Conservation (phyloP, 1,284 basidiomycete species). For the Tylopilus sp. region DNA sequence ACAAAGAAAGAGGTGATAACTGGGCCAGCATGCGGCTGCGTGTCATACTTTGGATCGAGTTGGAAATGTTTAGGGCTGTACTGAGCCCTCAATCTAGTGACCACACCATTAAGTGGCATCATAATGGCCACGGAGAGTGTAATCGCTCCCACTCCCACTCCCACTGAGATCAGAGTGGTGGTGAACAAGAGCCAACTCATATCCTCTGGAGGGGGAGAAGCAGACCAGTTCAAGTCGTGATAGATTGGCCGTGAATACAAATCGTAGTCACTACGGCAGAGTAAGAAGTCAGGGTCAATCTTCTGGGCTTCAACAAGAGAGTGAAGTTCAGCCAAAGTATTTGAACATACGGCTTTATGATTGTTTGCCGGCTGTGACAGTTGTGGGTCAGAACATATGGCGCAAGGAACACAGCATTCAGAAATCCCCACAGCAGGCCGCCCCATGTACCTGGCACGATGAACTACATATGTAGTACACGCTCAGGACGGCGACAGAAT, state of each 20-base stretch:
- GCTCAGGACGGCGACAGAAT: too few species aligned
- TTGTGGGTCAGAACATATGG: too few species aligned
- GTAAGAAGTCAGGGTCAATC: neutral
- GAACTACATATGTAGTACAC: too few species aligned
- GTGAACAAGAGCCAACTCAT: slow-evolving; percentile 31
- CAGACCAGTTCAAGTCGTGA: neutral
- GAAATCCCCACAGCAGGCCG: too few species aligned
- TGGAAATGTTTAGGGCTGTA: slow-evolving; percentile 88
- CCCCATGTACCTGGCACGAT: too few species aligned
- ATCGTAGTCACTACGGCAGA: neutral
- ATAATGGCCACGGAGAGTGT: slow-evolving; percentile 57
- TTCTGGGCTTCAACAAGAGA: neutral
- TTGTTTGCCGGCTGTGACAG: neutral
- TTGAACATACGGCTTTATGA: neutral
- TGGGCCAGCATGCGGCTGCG: slow-evolving; percentile 80
- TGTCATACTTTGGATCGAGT: slow-evolving; percentile 80
- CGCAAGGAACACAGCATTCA: neutral
- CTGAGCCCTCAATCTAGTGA: slow-evolving; percentile 81
- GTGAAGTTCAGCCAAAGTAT: neutral
- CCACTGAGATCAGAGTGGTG: slow-evolving; percentile 56
- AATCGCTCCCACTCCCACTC: slow-evolving; percentile 50
- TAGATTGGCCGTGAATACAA: neutral
- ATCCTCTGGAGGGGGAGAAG: neutral
- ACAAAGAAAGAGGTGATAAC: slow-evolving; percentile 61
- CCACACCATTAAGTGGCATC: slow-evolving; percentile 74